Percentiles rank a stretch among this genome's conserved stretches.
Evolutionary conservation across 257 asterid species (phyloP).

Genomic region (Rhazya stricta): DNA sequence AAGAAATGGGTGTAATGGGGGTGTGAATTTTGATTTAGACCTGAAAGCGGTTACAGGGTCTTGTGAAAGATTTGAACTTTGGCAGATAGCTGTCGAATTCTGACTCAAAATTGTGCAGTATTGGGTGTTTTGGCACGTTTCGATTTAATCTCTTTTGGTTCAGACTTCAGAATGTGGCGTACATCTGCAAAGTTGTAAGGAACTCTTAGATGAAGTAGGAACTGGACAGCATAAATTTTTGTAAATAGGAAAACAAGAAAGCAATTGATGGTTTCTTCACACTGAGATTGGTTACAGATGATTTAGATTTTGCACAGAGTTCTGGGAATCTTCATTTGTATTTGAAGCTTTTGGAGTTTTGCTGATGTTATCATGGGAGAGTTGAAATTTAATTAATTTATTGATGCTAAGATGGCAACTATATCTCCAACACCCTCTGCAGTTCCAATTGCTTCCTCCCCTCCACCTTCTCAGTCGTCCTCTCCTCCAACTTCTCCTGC

Average conservation of each 20-base stretch:
- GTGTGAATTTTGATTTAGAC: not conserved
- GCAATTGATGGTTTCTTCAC: conserved; percentile 1
- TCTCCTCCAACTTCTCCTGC: conserved; percentile 11
- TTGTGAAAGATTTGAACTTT: conserved; percentile 1
- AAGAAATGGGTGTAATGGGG: not conserved
- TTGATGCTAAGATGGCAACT: conserved; percentile 38
- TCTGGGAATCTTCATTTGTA: conserved; percentile 17
- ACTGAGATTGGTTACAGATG: conserved; percentile 1
- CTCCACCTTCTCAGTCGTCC: conserved; percentile 22
- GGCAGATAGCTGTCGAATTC: not conserved
- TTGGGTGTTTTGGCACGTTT: not conserved
- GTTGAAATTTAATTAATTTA: conserved; percentile 23
- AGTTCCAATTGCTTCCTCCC: conserved; percentile 20
- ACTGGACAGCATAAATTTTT: not conserved
- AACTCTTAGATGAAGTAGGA: conserved; percentile 4
- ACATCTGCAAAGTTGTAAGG: not conserved
- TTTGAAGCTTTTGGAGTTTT: conserved; percentile 19
- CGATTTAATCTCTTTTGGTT: not conserved
- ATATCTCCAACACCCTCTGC: conserved; percentile 31
- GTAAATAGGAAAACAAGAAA: not conserved
- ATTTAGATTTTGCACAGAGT: conserved; percentile 11
- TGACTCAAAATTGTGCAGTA: not conserved
- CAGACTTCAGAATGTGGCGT: not conserved
- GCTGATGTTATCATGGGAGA: conserved; percentile 26
- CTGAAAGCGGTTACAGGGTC: not conserved